phyloP scores from a whole-genome alignment of 1,284 basidiomycete species.

The Pyrrhoderma noxium region DNA sequence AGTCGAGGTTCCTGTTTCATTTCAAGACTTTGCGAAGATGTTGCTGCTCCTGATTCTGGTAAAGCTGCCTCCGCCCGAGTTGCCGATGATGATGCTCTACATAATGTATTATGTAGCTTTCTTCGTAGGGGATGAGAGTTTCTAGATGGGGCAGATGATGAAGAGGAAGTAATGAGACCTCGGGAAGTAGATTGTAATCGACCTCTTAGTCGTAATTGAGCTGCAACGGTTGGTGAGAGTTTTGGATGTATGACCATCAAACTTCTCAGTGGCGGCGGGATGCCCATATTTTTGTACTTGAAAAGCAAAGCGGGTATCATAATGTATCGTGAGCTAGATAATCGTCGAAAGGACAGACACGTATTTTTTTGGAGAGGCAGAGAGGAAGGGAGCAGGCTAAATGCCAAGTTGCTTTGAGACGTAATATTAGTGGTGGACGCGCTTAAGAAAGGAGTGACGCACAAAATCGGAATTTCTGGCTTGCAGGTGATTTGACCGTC shows the following conservation, averaged over 20 bases:
- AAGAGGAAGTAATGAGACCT: constrained; percentile 16
- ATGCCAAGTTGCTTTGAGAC: background rate
- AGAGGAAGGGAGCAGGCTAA: background rate
- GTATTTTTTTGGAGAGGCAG: background rate
- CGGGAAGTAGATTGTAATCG: constrained; percentile 29
- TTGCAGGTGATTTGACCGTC: too few relatives aligned
- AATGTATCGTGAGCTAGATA: too few relatives aligned
- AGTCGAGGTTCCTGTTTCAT: constrained; percentile 43
- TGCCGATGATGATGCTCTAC: constrained; percentile 6
- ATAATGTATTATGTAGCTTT: too few relatives aligned
- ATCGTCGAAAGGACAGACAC: too few relatives aligned
- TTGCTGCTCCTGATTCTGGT: background rate
- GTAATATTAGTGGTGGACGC: background rate
- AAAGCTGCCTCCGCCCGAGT: background rate
- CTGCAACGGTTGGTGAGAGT: constrained; percentile 30
- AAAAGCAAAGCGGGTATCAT: constrained; percentile 17
- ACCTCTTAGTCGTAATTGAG: constrained; percentile 34
- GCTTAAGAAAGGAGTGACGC: too few relatives aligned
- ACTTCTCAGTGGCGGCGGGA: constrained; percentile 31
- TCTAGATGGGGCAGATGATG: constrained; percentile 10
- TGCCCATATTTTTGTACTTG: constrained; percentile 16
- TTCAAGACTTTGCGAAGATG: too few relatives aligned
- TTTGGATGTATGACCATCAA: constrained; percentile 31
- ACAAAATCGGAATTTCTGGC: too few relatives aligned
- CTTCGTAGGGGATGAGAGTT: too few relatives aligned